Base-by-base conservation (phyloP, 345 rosid genomes). In the Pugionium dolabratum region DNA sequence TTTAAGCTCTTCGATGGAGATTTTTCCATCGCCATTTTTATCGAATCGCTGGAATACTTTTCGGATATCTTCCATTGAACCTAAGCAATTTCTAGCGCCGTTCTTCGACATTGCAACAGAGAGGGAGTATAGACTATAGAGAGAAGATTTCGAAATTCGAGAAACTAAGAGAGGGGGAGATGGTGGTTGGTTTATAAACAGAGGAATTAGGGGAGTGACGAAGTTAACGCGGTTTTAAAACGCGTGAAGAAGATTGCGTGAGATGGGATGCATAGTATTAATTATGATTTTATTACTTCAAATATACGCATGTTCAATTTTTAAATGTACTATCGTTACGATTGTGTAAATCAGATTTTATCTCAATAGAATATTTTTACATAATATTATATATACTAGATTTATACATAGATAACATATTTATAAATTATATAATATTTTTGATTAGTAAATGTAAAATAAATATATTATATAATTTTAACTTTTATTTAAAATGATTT, bases 1-100 rank as follows among this genome's bases (percentile, higher is more conserved):
- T 31, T 73, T 75, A 0, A 94, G 82, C 77, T 94, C 99, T 9
- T 77, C 75, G 43, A 74, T 67, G 4, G 95, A 94, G 87, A 94
- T 94, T 82, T 77, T 86, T 0, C 99, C 99, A 73, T 94, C 99
- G 28, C 92, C 86, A 79, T 90, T 94, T 53, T 82, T 85, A 80
- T 94, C 99, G 79, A 85, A 86, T 46, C 88, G 82, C 43, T 77
- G 62, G 64, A 94, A 94, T 1, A 90, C 82, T 9, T 50, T 62
- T 26, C 67, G 33, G 1, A 85, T 75, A 46, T 90, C 89, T 31
- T 80, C 90, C 54, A 64, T 46, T 2, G 85, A 76, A 0, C 86
- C 86, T 35, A 79, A 59, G 54, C 54, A 64, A 6, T 48, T 64
- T 63, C 54, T 53, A 0, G 36, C 29, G 31, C 42, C 44, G 36